A percentile compares a stretch with the other conserved stretches of the same genome.
Conservation (phyloP, 345 rosid species). For the Aegle marmelos region DNA sequence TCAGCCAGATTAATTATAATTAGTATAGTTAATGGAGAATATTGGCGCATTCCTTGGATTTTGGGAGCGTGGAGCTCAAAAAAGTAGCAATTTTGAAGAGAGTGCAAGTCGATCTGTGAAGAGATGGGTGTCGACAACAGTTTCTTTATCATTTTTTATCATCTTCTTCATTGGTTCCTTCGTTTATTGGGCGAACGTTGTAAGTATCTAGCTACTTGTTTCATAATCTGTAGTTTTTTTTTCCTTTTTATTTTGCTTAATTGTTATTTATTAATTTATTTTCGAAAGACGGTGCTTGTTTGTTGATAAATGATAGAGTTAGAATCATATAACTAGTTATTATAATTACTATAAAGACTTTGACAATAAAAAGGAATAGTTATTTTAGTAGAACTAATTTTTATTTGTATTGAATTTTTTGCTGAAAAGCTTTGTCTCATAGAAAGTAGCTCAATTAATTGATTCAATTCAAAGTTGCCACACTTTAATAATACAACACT, state of each 20-base stretch:
- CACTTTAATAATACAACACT: too few relatives aligned
- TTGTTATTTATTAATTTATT: not conserved
- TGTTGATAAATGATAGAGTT: too few relatives aligned
- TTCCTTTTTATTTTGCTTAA: not conserved
- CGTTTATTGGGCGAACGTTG: conserved; percentile 29
- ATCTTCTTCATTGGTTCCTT: conserved; percentile 31
- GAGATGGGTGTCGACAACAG: conserved; percentile 28
- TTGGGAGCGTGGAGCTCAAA: not conserved
- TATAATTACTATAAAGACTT: not conserved
- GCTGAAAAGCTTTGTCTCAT: too few relatives aligned
- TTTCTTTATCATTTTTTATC: conserved; percentile 25
- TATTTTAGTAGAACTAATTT: not conserved
- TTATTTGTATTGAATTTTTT: too few relatives aligned
- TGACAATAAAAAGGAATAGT: not conserved
- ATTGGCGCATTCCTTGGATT: not conserved
- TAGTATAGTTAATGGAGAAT: not conserved
- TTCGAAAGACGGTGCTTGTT: too few relatives aligned
- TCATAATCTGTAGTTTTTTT: not conserved
- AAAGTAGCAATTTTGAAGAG: not conserved
- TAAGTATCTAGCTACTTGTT: conserved; percentile 13
- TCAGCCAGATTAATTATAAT: too few relatives aligned
- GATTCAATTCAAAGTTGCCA: too few relatives aligned
- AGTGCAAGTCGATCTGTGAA: conserved; percentile 7
- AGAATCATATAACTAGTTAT: not conserved
- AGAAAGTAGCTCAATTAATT: too few relatives aligned